phyloP scores from a whole-genome alignment of 495 filamentous ascomycete species.

The Neurospora africana region DNA sequence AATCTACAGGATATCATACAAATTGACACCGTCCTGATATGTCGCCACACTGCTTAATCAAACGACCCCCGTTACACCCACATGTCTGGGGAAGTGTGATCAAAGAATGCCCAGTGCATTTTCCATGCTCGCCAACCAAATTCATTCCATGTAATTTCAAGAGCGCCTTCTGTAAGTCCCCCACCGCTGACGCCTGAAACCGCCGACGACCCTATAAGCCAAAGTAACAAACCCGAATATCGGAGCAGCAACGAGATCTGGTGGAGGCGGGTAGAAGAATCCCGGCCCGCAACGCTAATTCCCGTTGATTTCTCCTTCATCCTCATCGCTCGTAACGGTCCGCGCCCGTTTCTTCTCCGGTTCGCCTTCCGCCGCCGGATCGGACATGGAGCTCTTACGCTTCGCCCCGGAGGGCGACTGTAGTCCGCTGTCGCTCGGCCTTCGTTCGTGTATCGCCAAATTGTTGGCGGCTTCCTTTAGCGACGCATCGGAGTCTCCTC shows the following conservation, averaged over 20 bases:
- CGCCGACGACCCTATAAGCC: background rate
- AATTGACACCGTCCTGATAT: background rate
- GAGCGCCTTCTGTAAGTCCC: background rate
- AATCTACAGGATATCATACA: background rate
- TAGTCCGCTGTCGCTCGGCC: constrained; percentile 18
- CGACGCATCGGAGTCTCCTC: constrained; percentile 34
- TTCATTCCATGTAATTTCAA: background rate
- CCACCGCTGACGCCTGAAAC: background rate
- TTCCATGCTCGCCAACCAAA: background rate
- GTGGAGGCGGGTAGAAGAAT: background rate
- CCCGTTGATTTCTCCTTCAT: constrained; percentile 17
- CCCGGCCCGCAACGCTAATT: background rate
- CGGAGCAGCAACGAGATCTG: background rate
- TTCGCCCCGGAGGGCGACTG: constrained; percentile 20
- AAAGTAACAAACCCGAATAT: background rate
- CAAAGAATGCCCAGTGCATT: background rate
- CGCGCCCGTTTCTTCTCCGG: constrained; percentile 17
- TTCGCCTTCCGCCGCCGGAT: constrained; percentile 16
- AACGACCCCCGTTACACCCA: background rate
- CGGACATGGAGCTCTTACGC: constrained; percentile 17
- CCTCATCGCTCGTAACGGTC: constrained; percentile 10
- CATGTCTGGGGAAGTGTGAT: background rate
- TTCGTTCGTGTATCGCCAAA: constrained; percentile 24
- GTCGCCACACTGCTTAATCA: background rate
- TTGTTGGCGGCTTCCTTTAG: constrained; percentile 40